Evolutionary conservation across 2,329 filamentous ascomycete species (phyloP), one percentile per base, ranked within the genome.

Genomic region (Epichloe typhina): DNA sequence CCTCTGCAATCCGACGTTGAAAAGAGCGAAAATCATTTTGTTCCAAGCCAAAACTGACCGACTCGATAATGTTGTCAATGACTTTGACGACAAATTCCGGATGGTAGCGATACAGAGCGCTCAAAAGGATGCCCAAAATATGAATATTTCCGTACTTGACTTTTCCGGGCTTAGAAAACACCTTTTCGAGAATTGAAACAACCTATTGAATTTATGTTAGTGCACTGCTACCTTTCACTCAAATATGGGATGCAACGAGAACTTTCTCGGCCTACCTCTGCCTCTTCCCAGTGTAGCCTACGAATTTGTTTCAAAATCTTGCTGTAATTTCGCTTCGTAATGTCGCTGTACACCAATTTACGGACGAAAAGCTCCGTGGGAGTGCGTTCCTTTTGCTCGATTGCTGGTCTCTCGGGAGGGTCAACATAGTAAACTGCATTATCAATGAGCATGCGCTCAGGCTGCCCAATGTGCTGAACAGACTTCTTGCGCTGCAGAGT

Each of bases 361-460:
- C 90, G 85, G 53, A 98, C 82, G 63, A 94, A 98, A 26, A 94
- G 75, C 58, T 98, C 91, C 63, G 93, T 86, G 0, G 93, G 90
- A 0, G 89, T 95, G 45, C 93, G 80, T 67, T 98, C 93, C 66
- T 97, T 98, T 63, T 97, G 91, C 66, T 94, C 85, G 50, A 98
- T 96, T 0, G 93, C 90, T 35, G 90, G 86, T 54, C 93, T 82
- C 64, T 95, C 85, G 0, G 93, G 94, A 13, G 93, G 93, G 61
- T 97, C 93, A 51, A 98, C 93, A 59, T 96, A 97, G 68, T 98
- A 98, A 52, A 96, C 82, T 3, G 93, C 93, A 63, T 98, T 98
- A 66, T 98, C 93, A 52, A 98, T 93, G 33, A 97, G 80, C 90
- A 98, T 97, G 39, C 90, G 85, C 68, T 98, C 93, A 59, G 95